A percentile compares a stretch with the other conserved stretches of the same genome.
These are phyloP conservation scores for Pythium insidiosum DNA, from an alignment of 352 stramenopile genomes.

Conservation along the genomic window DNA sequence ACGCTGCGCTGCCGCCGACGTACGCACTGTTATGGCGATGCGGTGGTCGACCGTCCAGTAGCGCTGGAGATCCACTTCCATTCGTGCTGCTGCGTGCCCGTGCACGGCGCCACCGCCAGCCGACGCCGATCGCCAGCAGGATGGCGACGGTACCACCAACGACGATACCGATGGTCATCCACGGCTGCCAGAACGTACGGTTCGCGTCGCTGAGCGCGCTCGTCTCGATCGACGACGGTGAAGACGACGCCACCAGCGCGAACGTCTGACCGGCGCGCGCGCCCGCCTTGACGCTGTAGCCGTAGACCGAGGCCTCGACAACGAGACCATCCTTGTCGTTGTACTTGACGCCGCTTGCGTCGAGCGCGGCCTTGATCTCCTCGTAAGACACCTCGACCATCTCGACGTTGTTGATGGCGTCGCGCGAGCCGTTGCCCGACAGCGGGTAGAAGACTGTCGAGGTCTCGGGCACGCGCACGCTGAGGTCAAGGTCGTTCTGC, in stretches of 20 bases:
- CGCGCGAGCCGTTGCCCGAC: conserved; percentile 46
- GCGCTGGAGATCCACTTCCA: too few species aligned
- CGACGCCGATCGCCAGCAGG: conserved; percentile 44
- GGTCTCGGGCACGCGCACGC: conserved; percentile 39
- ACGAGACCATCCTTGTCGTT: conserved; percentile 29
- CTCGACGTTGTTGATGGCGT: conserved; percentile 70
- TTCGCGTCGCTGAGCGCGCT: conserved; percentile 1
- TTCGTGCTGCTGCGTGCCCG: too few species aligned
- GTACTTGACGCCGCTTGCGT: conserved; percentile 16
- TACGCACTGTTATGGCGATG: too few species aligned
- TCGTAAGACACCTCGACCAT: conserved; percentile 68
- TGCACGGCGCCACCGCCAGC: too few species aligned
- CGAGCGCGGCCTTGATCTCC: conserved; percentile 21
- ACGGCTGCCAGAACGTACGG: conserved; percentile 53
- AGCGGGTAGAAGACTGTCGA: conserved; percentile 47
- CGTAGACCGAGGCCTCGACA: conserved; percentile 52
- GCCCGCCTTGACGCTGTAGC: conserved; percentile 58
- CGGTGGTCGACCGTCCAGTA: too few species aligned
- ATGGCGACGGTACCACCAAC: conserved; percentile 35
- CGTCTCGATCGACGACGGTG: conserved; percentile 30
- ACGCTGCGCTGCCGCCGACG: too few species aligned
- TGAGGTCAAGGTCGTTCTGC: conserved; percentile 71
- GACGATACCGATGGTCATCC: conserved; percentile 64
- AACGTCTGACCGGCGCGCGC: conserved; percentile 48
- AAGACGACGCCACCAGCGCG: conserved; percentile 71